Percentiles rank a stretch among this genome's conserved stretches.
Conservation (phyloP, 129 eudicot species). For the Saposhnikovia divaricata region DNA sequence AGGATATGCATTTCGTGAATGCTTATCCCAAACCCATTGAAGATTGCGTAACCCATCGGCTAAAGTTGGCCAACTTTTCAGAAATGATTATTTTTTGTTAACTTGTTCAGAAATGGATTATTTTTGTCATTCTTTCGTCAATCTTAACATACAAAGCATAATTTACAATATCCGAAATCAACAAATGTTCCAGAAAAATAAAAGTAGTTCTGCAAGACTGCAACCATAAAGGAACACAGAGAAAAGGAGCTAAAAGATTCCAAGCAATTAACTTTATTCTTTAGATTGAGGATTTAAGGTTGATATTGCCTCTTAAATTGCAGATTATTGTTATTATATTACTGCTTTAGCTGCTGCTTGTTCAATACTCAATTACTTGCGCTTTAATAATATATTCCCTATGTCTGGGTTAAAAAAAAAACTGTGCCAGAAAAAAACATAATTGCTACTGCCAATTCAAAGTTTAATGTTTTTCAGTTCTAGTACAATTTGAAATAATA, state of each 20-base stretch:
- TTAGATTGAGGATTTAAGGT: conserved; percentile 5
- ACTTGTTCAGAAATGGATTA: too few species aligned
- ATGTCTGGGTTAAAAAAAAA: not conserved
- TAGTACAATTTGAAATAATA: not conserved
- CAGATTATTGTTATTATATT: not conserved
- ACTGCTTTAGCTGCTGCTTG: conserved; percentile 1
- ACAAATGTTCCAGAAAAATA: not conserved
- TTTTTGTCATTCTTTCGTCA: too few species aligned
- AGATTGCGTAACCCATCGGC: too few species aligned
- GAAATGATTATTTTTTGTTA: too few species aligned
- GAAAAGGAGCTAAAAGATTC: not conserved
- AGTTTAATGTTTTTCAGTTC: not conserved
- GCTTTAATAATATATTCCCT: conserved; percentile 6
- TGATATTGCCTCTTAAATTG: not conserved
- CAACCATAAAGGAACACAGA: not conserved
- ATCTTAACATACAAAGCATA: not conserved
- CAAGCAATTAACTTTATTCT: conserved; percentile 4
- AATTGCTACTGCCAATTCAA: not conserved
- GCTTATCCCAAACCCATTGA: too few species aligned
- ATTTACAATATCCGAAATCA: not conserved
- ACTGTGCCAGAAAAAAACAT: not conserved
- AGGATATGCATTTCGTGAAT: too few species aligned
- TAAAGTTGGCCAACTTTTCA: too few species aligned
- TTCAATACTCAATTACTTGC: not conserved
- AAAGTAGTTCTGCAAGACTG: not conserved